Evolutionary conservation across 2,329 filamentous ascomycete genomes (phyloP).

Genomic region (Ceratocystis huliohia): DNA sequence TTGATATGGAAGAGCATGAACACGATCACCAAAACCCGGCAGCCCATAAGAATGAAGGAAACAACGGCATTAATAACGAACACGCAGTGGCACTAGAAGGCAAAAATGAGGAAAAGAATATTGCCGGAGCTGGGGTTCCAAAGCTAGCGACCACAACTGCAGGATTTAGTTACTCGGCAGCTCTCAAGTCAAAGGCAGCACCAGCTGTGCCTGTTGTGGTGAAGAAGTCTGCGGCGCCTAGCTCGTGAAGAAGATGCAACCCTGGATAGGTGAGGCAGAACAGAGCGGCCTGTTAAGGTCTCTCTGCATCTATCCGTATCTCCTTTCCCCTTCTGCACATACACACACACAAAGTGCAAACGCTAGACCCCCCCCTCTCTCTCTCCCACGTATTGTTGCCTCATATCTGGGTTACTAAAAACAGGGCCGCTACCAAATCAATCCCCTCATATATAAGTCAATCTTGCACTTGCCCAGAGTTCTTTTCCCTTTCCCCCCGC

Average conservation of each 20-base stretch:
- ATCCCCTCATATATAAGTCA: no score
- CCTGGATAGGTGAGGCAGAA: not conserved
- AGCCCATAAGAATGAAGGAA: not conserved
- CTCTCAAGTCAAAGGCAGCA: constrained; percentile 19
- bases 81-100: not conserved
- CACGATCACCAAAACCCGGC: not conserved
- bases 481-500: not conserved
- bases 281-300: not conserved
- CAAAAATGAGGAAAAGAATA: not conserved
- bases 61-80: not conserved
- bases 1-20: constrained; percentile 20
- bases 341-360: no score
- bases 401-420: not conserved
- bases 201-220: not conserved
- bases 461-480: no score
- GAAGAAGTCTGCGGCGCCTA: constrained; percentile 1
- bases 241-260: not conserved
- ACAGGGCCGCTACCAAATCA: no score
- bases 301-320: not conserved
- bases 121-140: not conserved
- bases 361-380: not conserved
- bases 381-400: not conserved
- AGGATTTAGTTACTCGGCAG: constrained; percentile 19
- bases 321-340: no score
- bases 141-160: constrained; percentile 5